Conservation (phyloP, 345 rosid genomes). For the Microcos paniculata region DNA sequence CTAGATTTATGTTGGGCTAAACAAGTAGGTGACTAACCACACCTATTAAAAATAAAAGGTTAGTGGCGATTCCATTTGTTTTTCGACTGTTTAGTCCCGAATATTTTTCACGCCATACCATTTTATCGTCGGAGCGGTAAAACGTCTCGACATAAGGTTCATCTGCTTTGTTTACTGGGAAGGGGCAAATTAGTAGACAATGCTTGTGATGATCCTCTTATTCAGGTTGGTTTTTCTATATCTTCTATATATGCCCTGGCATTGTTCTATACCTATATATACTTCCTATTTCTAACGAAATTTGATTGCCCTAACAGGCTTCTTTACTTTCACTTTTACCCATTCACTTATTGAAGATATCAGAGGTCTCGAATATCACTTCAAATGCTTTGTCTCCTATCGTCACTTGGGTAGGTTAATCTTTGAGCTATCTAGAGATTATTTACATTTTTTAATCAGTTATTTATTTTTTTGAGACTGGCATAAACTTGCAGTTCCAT, state of each 20-base stretch:
- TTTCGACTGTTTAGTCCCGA: no score
- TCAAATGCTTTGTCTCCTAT: slow-evolving; percentile 53
- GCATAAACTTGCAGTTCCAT: slow-evolving; percentile 59
- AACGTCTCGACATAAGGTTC: no score
- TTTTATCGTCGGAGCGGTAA: no score
- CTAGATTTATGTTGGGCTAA: no score
- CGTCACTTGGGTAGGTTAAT: slow-evolving; percentile 70
- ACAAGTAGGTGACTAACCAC: no score
- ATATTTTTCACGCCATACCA: no score
- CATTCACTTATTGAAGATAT: slow-evolving; percentile 39
- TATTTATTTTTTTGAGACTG: slow-evolving; percentile 2
- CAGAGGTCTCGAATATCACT: slow-evolving; percentile 42
- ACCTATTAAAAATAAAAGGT: no score
- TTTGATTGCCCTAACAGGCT: slow-evolving; percentile 51
- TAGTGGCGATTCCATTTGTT: no score
- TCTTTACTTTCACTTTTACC: slow-evolving; percentile 82
- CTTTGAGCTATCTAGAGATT: slow-evolving; percentile 18
- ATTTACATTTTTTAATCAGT: slow-evolving; percentile 19
- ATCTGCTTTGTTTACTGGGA: slow-evolving; percentile 88
- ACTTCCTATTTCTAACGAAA: background rate
- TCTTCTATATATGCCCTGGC: background rate
- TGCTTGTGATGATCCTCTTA: slow-evolving; percentile 89
- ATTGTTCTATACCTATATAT: background rate
- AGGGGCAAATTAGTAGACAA: slow-evolving; percentile 79
- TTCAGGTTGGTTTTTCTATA: slow-evolving; percentile 56